Evolutionary conservation across 139 green algal species (phyloP).

Genomic region (Marvania coccoides): DNA sequence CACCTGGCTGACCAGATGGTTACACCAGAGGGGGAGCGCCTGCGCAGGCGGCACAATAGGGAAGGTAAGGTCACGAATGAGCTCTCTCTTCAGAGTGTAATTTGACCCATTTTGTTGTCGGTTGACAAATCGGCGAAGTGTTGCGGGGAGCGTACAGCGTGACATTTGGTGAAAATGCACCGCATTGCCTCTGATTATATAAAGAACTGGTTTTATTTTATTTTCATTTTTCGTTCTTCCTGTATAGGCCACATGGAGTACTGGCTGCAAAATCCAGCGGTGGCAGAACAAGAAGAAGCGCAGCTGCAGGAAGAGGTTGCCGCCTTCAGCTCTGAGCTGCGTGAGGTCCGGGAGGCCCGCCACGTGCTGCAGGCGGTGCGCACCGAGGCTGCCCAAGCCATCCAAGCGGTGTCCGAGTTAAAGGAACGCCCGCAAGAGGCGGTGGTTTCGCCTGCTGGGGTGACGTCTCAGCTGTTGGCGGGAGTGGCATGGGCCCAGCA

Average conservation of each 20-base stretch:
- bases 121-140: too few species aligned
- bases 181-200: too few species aligned
- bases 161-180: too few species aligned
- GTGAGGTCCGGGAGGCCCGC: conserved; percentile 17
- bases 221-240: too few species aligned
- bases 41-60: conserved; percentile 46
- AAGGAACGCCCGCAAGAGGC: neutral
- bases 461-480: too few species aligned
- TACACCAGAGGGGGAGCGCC: conserved; percentile 13
- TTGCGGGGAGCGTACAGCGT: too few species aligned
- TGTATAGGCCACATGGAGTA: conserved; percentile 63
- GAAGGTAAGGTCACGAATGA: too few species aligned
- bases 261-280: conserved; percentile 33
- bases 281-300: conserved; percentile 6
- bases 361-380: conserved; percentile 16
- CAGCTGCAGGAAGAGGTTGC: conserved; percentile 18
- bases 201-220: too few species aligned
- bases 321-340: conserved; percentile 17
- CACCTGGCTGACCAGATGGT: conserved; percentile 46
- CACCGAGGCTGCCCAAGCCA: conserved; percentile 13
- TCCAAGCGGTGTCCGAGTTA: conserved; percentile 6
- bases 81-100: too few species aligned
- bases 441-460: too few species aligned
- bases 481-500: too few species aligned
- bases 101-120: too few species aligned